phyloP scores from a whole-genome alignment of 2,329 filamentous ascomycete species.

The Acrodontium crateriforme region DNA sequence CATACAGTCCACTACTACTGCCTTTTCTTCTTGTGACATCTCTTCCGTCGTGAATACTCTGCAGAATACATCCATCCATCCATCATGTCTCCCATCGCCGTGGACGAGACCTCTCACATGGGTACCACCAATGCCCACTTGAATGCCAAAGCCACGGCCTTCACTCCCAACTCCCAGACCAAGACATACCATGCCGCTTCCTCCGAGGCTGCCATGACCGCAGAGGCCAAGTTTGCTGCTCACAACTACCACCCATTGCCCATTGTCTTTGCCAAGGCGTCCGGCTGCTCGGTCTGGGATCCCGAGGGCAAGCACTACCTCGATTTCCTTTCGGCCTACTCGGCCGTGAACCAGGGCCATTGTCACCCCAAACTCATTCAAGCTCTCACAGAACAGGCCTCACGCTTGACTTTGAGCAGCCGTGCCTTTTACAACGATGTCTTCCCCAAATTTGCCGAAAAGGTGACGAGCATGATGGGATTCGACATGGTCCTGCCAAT shows the following conservation, averaged over 20 bases:
- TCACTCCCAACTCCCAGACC: slow-evolving; percentile 26
- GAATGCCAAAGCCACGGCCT: slow-evolving; percentile 29
- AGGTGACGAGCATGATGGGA: slow-evolving; percentile 74
- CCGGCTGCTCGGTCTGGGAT: slow-evolving; percentile 87
- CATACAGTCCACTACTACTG: no score
- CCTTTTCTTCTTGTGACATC: no score
- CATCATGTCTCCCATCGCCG: slow-evolving; percentile 24
- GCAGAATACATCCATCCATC: no score
- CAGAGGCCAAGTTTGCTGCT: slow-evolving; percentile 74
- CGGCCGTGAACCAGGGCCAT: slow-evolving; percentile 94
- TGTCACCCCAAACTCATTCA: slow-evolving; percentile 94
- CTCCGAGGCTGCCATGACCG: slow-evolving; percentile 62
- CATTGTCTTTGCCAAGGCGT: slow-evolving; percentile 76
- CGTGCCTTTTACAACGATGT: slow-evolving; percentile 98
- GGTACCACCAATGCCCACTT: slow-evolving; percentile 14
- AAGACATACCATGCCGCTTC: slow-evolving; percentile 60
- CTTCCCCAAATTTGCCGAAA: slow-evolving; percentile 89
- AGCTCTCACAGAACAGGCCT: slow-evolving; percentile 76
- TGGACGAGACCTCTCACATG: slow-evolving; percentile 13
- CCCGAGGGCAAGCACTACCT: slow-evolving; percentile 83
- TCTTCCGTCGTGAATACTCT: no score
- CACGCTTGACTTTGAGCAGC: slow-evolving; percentile 79
- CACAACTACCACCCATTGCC: slow-evolving; percentile 99
- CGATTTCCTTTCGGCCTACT: slow-evolving; percentile 96
- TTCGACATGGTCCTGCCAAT: slow-evolving; percentile 98